Percentiles rank a stretch among this genome's conserved stretches.
phyloP scores from a whole-genome alignment of 139 green algal genomes.

The Picochlorum sp. region DNA sequence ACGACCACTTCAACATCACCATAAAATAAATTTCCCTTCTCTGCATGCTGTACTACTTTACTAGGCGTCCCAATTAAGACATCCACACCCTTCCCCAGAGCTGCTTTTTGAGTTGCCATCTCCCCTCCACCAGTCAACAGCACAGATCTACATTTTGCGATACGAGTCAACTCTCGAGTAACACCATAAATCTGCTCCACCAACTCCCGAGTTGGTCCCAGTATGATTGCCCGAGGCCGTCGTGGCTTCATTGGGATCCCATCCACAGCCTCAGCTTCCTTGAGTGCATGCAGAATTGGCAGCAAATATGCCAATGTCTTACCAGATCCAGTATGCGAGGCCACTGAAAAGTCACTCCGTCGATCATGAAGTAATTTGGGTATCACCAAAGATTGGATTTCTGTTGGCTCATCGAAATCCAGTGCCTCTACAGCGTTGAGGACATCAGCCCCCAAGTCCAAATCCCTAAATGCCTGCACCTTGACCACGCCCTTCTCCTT shows the following conservation, averaged over 20 bases:
- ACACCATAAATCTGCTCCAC: slow-evolving; percentile 81
- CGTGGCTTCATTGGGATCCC: slow-evolving; percentile 40
- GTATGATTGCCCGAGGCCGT: slow-evolving; percentile 69
- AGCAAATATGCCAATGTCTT: slow-evolving; percentile 97
- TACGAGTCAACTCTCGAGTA: slow-evolving; percentile 74
- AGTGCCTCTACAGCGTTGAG: slow-evolving; percentile 43
- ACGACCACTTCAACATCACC: slow-evolving; percentile 74
- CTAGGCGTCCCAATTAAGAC: slow-evolving; percentile 81
- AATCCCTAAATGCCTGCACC: slow-evolving; percentile 30
- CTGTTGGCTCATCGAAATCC: slow-evolving; percentile 59
- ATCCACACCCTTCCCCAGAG: slow-evolving; percentile 63
- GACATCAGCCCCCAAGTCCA: slow-evolving; percentile 39
- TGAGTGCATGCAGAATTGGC: slow-evolving; percentile 68
- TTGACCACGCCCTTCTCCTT: background rate
- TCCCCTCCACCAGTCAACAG: slow-evolving; percentile 35
- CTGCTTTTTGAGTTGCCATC: slow-evolving; percentile 39
- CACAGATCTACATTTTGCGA: slow-evolving; percentile 66
- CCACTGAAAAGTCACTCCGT: slow-evolving; percentile 59
- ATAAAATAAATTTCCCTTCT: slow-evolving; percentile 69
- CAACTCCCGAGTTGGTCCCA: slow-evolving; percentile 84
- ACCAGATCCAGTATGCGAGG: slow-evolving; percentile 87
- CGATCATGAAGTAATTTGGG: slow-evolving; percentile 47
- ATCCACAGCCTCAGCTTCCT: slow-evolving; percentile 44
- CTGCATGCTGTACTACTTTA: slow-evolving; percentile 67
- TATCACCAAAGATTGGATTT: slow-evolving; percentile 76